phyloP scores from a whole-genome alignment of 2,329 filamentous ascomycete species.

The Cadophora sp. region DNA sequence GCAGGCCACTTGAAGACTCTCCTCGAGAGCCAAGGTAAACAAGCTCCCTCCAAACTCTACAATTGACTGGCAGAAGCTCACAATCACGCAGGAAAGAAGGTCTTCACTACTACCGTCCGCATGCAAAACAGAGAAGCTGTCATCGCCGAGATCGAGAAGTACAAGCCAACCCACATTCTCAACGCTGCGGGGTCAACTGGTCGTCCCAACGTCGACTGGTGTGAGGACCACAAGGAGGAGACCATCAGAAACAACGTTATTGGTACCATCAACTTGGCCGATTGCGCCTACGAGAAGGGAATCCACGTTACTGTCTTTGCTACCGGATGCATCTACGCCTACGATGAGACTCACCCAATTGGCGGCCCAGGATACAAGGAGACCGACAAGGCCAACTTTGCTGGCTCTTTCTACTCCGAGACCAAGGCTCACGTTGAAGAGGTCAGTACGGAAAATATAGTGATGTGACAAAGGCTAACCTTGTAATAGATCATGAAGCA shows the following conservation, averaged over 20 bases:
- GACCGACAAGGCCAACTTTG: slow-evolving; percentile 69
- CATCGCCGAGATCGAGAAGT: slow-evolving; percentile 59
- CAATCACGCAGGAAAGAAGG: slow-evolving; percentile 56
- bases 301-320: slow-evolving; percentile 72
- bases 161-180: slow-evolving; percentile 70
- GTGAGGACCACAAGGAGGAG: slow-evolving; percentile 71
- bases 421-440: slow-evolving; percentile 71
- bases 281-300: slow-evolving; percentile 63
- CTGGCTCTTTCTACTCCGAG: slow-evolving; percentile 71
- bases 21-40: slow-evolving; percentile 57
- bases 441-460: slow-evolving; percentile 48
- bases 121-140: slow-evolving; percentile 70
- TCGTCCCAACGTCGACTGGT: slow-evolving; percentile 74
- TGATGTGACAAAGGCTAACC: slow-evolving; percentile 16
- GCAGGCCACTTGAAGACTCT: slow-evolving; percentile 66
- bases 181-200: slow-evolving; percentile 72
- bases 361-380: slow-evolving; percentile 66
- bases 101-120: slow-evolving; percentile 65
- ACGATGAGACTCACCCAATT: slow-evolving; percentile 65
- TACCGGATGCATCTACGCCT: slow-evolving; percentile 72
- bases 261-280: slow-evolving; percentile 67
- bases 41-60: not conserved
- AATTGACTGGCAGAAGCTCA: slow-evolving; percentile 21
- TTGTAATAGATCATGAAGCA: slow-evolving; percentile 64
- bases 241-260: slow-evolving; percentile 73